Percentiles rank a stretch among this genome's conserved stretches.
phyloP scores from a whole-genome alignment of 176 grass and related monocot genomes.

The Zea mays region DNA sequence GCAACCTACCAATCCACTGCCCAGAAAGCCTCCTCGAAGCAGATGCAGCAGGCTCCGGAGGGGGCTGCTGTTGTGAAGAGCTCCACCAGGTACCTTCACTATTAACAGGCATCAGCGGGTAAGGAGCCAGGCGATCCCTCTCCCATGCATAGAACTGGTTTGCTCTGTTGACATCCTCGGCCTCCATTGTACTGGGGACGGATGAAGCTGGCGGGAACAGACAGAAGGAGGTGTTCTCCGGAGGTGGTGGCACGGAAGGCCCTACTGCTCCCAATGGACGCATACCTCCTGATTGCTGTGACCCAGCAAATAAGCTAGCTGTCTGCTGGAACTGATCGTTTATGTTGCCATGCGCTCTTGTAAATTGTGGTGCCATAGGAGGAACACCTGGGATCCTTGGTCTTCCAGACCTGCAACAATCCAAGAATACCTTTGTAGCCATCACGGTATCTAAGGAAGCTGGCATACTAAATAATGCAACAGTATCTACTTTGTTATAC shows the following conservation, averaged over 20 bases:
- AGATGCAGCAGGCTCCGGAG: constrained; percentile 29
- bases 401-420: constrained; percentile 55
- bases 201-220: constrained; percentile 44
- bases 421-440: neutral
- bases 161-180: constrained; percentile 38
- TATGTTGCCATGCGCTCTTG: constrained; percentile 44
- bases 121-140: constrained; percentile 45
- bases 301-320: constrained; percentile 35
- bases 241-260: constrained; percentile 8
- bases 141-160: constrained; percentile 60
- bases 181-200: constrained; percentile 34
- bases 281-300: constrained; percentile 37
- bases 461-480: neutral
- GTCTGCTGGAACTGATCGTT: constrained; percentile 50
- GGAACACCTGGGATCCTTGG: constrained; percentile 52
- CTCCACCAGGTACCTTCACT: constrained; percentile 55
- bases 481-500: neutral
- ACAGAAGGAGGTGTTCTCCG: constrained; percentile 38
- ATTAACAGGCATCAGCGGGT: constrained; percentile 45
- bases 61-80: constrained; percentile 23
- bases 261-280: constrained; percentile 32
- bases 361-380: constrained; percentile 48
- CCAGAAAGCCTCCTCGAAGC: constrained; percentile 27
- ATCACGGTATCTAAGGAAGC: neutral
- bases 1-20: constrained; percentile 20